Conservation (phyloP, 2,329 filamentous ascomycete species). For the Fusarium clavum region DNA sequence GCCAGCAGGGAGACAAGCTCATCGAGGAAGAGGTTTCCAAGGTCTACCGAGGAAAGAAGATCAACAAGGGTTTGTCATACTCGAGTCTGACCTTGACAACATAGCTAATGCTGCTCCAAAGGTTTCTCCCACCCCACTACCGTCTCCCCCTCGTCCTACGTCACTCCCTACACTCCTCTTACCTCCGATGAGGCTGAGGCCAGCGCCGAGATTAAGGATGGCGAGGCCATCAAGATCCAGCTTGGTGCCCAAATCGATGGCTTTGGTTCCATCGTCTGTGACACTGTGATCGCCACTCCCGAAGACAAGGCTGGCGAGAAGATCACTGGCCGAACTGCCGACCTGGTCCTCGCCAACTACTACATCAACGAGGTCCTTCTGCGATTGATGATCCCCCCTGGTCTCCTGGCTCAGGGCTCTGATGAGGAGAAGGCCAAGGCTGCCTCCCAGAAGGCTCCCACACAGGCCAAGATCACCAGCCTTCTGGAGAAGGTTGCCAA, state of each 20-base stretch:
- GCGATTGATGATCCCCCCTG: conserved; percentile 91
- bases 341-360: conserved; percentile 90
- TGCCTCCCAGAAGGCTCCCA: conserved; percentile 81
- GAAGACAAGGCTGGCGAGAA: conserved; percentile 70
- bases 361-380: conserved; percentile 96
- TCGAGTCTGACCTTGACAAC: not conserved
- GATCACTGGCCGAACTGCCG: conserved; percentile 81
- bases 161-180: conserved; percentile 96
- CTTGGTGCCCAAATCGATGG: conserved; percentile 99
- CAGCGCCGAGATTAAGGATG: conserved; percentile 79
- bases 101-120: conserved; percentile 51
- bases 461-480: conserved; percentile 86
- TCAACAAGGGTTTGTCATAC: conserved; percentile 78
- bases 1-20: conserved; percentile 94
- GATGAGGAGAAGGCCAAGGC: conserved; percentile 98
- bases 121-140: conserved; percentile 95
- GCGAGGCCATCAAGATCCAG: conserved; percentile 95
- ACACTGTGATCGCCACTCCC: conserved; percentile 81
- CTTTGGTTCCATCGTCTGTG: conserved; percentile 95
- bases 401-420: conserved; percentile 81
- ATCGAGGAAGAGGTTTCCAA: conserved; percentile 93
- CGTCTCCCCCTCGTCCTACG: conserved; percentile 90
- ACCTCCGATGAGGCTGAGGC: conserved; percentile 89
- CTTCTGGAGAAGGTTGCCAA: conserved; percentile 93
- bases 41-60: conserved; percentile 99